These are phyloP conservation scores for Leccinum imitatum DNA, from an alignment of 768 basidiomycete genomes.

Conservation along the genomic window DNA sequence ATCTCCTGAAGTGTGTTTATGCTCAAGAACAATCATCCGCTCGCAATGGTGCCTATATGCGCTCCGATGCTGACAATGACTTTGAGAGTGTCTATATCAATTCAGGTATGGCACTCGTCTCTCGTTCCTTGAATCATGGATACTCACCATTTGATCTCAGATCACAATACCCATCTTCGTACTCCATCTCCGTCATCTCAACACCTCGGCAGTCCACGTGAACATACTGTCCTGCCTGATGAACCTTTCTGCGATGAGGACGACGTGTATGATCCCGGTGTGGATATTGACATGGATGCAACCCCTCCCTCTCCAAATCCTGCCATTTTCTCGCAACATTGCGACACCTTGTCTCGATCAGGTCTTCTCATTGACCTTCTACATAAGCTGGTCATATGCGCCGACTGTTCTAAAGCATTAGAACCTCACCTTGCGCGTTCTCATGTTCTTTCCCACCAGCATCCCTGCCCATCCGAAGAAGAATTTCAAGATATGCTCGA, in stretches of 20 bases:
- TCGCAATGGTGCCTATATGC: background rate
- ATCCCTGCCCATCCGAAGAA: no score
- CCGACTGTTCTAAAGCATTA: no score
- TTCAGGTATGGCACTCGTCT: background rate
- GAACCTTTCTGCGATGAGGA: no score
- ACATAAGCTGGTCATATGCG: no score
- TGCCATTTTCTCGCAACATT: no score
- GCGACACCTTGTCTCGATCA: no score
- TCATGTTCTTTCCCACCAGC: no score
- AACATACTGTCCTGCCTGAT: background rate
- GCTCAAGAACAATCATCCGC: background rate
- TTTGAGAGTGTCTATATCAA: background rate
- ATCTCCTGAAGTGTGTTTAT: background rate
- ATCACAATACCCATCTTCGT: background rate
- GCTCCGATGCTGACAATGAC: background rate
- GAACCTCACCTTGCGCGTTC: no score
- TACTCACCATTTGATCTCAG: background rate
- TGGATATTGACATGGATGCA: background rate
- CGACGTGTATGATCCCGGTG: background rate
- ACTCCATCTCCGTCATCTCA: background rate
- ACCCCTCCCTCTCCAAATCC: background rate
- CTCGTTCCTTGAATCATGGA: background rate
- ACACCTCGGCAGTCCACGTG: background rate
- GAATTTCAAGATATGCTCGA: no score
- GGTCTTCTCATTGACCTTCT: no score